phyloP scores from a whole-genome alignment of 2,329 filamentous ascomycete species.

The Colletotrichum lini region DNA sequence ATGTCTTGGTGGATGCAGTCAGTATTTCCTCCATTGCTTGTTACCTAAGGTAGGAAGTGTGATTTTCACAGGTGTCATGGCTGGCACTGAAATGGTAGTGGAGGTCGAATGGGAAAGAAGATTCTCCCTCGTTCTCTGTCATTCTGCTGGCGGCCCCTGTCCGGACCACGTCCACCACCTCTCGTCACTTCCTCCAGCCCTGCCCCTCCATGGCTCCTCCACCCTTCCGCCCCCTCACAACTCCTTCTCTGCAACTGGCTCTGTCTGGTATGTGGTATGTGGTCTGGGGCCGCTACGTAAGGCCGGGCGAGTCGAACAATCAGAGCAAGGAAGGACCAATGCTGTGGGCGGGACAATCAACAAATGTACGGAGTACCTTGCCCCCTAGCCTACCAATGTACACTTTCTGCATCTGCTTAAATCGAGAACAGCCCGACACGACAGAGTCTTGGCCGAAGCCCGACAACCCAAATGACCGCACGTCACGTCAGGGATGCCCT shows the following conservation, averaged over 20 bases:
- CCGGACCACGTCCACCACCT: conserved; percentile 2
- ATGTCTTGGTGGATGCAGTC: neutral
- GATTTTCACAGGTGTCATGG: conserved; percentile 19
- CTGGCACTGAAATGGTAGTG: conserved; percentile 37
- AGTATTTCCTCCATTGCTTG: too few relatives aligned
- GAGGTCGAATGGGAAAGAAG: conserved; percentile 44
- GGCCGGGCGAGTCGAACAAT: conserved; percentile 1
- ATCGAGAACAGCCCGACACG: neutral
- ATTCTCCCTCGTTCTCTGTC: conserved; percentile 43
- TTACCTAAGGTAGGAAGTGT: too few relatives aligned
- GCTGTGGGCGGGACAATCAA: neutral
- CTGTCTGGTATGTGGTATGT: neutral
- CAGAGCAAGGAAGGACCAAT: neutral
- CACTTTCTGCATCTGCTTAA: neutral
- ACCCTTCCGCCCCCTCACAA: conserved; percentile 31
- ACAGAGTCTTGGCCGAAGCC: neutral
- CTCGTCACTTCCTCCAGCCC: conserved; percentile 21
- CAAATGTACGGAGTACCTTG: neutral
- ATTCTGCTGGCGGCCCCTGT: conserved; percentile 21
- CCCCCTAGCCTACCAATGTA: neutral
- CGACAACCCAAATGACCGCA: neutral
- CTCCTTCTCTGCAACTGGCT: conserved; percentile 21
- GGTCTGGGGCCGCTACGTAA: conserved; percentile 30
- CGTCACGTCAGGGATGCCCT: conserved; percentile 11
- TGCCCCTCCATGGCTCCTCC: conserved; percentile 33